Evolutionary conservation across 768 basidiomycete genomes (phyloP), one percentile per base, ranked within the genome.

Genomic region (Pleurotus ostreatus): DNA sequence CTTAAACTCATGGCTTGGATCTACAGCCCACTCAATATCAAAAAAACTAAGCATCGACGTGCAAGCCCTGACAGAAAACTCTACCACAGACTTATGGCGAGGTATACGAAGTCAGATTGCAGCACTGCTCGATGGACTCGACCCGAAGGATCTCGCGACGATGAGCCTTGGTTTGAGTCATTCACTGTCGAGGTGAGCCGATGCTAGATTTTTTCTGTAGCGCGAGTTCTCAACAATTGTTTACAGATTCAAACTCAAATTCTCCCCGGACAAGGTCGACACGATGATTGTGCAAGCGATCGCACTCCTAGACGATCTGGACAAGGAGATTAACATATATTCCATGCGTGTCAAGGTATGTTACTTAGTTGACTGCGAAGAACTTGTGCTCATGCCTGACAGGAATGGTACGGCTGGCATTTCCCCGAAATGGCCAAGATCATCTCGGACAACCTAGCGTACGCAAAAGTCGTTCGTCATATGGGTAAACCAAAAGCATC

Each of bases 391-490:
- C 11, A 48, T 23, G 13, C 38, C 46, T 4, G 9, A 3, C 63
- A 97, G 96, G 97, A 99, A 83, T 99, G 97, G 97, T 99, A 99
- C 65, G 97, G 97, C 38, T 99, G 97, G 97, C 97, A 99, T 77
- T 99, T 99, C 82, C 97, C 97, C 4, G 97, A 99, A 74, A 92
- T 99, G 89, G 90, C 88, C 57, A 98, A 98, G 77, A 98, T 99
- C 69, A 90, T 99, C 62, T 84, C 87, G 58, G 97, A 99, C 78
- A 99, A 97, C 73, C 75, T 95, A 57, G 95, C 96, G 16, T 98
- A 98, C 70, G 95, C 97, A 58, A 97, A 94, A 75, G 88, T 89
- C 57, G 85, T 99, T 64, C 89, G 88, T 55, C 72, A 80, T 34
- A 96, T 99, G 95, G 97, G 91, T 85, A 68, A 58, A 79, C 25